Evolutionary conservation across 2,329 filamentous ascomycete species (phyloP), one percentile per base, ranked within the genome.

Genomic region (Celoporthe dispersa): DNA sequence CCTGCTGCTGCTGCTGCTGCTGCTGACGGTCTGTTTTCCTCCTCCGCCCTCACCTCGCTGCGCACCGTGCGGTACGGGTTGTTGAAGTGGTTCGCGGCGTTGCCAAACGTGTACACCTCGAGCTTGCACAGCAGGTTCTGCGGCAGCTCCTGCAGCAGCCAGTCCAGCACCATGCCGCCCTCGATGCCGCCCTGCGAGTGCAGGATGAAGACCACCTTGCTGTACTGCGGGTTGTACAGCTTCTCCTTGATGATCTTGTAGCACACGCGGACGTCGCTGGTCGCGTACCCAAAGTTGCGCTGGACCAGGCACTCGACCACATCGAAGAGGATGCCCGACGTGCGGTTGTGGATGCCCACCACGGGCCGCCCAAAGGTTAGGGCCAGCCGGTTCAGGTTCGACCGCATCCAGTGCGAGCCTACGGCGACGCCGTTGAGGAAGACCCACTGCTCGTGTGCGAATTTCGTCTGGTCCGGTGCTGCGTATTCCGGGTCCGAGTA

Each of bases 161-260:
- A 93, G 80, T 96, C 92, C 8, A 94, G 79, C 6, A 93, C 89
- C 68, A 94, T 81, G 3, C 91, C 87, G 1, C 90, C 90, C 76
- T 93, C 89, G 65, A 95, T 92, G 19, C 86, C 92, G 4, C 93
- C 93, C 78, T 95, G 93, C 0, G 90, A 92, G 78, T 96, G 93
- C 51, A 92, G 82, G 71, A 95, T 87, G 68, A 95, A 85, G 37
- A 95, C 82, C 3, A 95, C 87, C 76, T 93, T 94, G 44, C 86
- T 86, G 70, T 90, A 87, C 22, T 82, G 77, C 0, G 86, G 85
- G 68, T 91, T 84, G 73, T 91, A 87, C 8, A 94, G 82, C 31
- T 86, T 85, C 31, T 87, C 81, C 77, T 92, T 91, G 72, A 94
- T 80, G 31, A 87, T 81, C 69, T 83, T 81, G 73, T 88, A 90